These are phyloP conservation scores for Trichoderma breve DNA, from an alignment of 2,329 filamentous ascomycete genomes.

Conservation along the genomic window DNA sequence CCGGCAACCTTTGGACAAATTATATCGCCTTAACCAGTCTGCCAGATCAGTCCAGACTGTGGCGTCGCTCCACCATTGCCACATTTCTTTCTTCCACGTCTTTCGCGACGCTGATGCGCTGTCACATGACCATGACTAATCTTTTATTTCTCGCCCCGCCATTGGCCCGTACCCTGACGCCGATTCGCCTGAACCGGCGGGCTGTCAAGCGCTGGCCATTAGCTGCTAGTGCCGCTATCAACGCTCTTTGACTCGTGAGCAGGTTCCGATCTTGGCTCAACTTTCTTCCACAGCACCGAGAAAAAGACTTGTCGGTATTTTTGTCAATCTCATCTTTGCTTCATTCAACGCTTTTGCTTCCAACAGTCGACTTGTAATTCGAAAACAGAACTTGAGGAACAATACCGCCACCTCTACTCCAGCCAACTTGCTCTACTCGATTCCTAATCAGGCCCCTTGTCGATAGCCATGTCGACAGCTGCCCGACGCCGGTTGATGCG, in stretches of 20 bases:
- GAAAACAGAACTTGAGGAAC: too few species aligned
- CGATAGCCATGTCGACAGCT: slow-evolving; percentile 70
- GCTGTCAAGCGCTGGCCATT: not conserved
- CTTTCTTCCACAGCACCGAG: not conserved
- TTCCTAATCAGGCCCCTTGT: not conserved
- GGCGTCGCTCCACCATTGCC: slow-evolving; percentile 11
- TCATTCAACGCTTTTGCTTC: not conserved
- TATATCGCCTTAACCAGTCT: not conserved
- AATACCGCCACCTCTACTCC: not conserved
- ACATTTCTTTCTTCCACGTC: not conserved
- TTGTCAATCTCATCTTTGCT: not conserved
- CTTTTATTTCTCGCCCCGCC: not conserved
- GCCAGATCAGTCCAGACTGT: not conserved
- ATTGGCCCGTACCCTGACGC: slow-evolving; percentile 2
- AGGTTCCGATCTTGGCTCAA: slow-evolving; percentile 1
- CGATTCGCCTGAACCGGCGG: not conserved
- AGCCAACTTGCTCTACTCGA: not conserved
- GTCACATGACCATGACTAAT: slow-evolving; percentile 19
- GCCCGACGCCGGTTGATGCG: slow-evolving; percentile 96
- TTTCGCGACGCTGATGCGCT: slow-evolving; percentile 10
- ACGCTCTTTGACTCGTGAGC: slow-evolving; percentile 13
- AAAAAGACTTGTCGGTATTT: not conserved
- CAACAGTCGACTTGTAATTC: not conserved
- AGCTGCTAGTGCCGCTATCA: slow-evolving; percentile 11
- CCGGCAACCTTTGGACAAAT: not conserved